phyloP scores from a whole-genome alignment of 257 asterid genomes.

The Scutellaria baicalensis region DNA sequence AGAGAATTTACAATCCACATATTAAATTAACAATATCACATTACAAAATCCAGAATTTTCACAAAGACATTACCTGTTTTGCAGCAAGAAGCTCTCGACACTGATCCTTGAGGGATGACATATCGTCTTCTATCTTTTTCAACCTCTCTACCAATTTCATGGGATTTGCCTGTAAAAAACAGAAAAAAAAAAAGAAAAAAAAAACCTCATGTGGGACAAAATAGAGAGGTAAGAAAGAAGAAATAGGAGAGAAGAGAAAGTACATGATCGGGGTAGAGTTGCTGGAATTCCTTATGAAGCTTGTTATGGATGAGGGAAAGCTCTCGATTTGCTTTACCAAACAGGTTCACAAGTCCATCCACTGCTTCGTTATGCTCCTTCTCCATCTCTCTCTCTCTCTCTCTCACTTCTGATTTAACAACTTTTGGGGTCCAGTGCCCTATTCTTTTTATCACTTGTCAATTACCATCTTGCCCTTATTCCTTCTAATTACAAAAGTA shows the following conservation, averaged over 20 bases:
- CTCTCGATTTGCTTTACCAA: slow-evolving; percentile 66
- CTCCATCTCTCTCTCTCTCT: neutral
- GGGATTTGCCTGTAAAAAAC: slow-evolving; percentile 61
- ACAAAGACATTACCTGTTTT: slow-evolving; percentile 56
- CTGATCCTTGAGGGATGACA: slow-evolving; percentile 66
- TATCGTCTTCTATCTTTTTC: slow-evolving; percentile 77
- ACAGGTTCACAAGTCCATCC: slow-evolving; percentile 62
- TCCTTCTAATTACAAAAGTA: neutral
- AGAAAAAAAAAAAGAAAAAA: neutral
- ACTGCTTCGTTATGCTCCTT: slow-evolving; percentile 74
- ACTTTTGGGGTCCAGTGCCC: neutral
- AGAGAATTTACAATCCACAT: neutral
- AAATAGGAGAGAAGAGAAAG: slow-evolving; percentile 3
- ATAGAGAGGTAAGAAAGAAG: neutral
- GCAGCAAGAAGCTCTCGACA: slow-evolving; percentile 93
- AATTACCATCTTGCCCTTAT: neutral
- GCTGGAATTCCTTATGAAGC: slow-evolving; percentile 72
- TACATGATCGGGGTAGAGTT: slow-evolving; percentile 66
- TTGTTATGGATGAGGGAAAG: slow-evolving; percentile 57
- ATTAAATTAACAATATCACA: neutral
- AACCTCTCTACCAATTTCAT: slow-evolving; percentile 81
- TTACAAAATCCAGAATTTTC: neutral
- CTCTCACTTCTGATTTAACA: neutral
- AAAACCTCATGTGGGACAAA: too few relatives aligned
- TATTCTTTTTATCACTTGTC: neutral